Evolutionary conservation across 495 filamentous ascomycete species (phyloP).

Genomic region (Trichoderma asperelloides): DNA sequence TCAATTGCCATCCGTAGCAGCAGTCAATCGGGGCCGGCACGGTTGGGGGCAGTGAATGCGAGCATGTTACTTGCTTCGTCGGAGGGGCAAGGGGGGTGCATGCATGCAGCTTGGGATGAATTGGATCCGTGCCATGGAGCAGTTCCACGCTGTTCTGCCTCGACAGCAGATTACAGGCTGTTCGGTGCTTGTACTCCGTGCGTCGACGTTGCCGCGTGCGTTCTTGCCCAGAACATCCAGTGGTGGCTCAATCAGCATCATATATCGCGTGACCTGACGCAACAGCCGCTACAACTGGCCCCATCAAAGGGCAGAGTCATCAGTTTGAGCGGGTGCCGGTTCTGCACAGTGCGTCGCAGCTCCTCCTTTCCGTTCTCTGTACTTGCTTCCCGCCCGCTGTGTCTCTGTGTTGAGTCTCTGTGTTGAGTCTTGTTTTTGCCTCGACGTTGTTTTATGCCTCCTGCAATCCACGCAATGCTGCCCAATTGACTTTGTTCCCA

Average conservation of each 20-base stretch:
- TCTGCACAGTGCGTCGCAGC: neutral
- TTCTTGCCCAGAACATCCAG: neutral
- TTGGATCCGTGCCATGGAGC: too few relatives aligned
- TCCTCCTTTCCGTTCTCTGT: neutral
- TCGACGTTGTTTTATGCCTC: neutral
- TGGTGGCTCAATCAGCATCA: constrained; percentile 8
- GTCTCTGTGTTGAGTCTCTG: neutral
- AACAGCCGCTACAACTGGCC: neutral
- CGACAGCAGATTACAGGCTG: too few relatives aligned
- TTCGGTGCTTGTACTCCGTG: neutral
- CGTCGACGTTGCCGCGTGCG: neutral
- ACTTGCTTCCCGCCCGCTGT: too few relatives aligned
- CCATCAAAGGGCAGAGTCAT: too few relatives aligned
- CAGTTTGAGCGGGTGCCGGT: too few relatives aligned
- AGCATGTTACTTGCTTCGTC: too few relatives aligned
- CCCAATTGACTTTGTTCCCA: neutral
- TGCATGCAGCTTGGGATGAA: too few relatives aligned
- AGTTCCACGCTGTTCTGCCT: too few relatives aligned
- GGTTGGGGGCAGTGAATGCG: too few relatives aligned
- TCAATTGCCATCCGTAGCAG: neutral
- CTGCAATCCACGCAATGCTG: neutral
- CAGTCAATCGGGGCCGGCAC: neutral
- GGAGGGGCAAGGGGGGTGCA: too few relatives aligned
- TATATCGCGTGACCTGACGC: constrained; percentile 7
- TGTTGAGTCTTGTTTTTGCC: neutral